A percentile compares a stretch with the other conserved stretches of the same genome.
These are phyloP conservation scores for Globisporangium polare DNA, from an alignment of 352 stramenopile species.

Conservation along the genomic window DNA sequence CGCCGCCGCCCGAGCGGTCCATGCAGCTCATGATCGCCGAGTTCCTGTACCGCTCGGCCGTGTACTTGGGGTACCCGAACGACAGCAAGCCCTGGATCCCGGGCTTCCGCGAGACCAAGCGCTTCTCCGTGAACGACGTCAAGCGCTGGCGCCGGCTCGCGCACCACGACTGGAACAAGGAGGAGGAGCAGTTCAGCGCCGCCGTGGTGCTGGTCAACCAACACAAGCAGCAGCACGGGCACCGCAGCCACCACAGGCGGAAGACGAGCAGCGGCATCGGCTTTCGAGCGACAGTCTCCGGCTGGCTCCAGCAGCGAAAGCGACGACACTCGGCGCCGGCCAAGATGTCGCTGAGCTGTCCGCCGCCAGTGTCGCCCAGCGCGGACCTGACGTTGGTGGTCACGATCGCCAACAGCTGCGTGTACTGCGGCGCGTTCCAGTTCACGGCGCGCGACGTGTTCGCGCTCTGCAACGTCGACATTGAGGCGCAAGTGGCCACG, in stretches of 20 bases:
- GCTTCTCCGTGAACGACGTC: slow-evolving; percentile 72
- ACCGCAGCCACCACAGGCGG: not conserved
- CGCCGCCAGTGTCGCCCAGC: slow-evolving; percentile 30
- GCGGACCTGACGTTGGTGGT: slow-evolving; percentile 49
- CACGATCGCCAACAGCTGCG: slow-evolving; percentile 62
- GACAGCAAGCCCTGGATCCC: slow-evolving; percentile 57
- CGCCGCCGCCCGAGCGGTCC: slow-evolving; percentile 44
- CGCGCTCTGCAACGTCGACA: slow-evolving; percentile 57
- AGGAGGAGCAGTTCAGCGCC: slow-evolving; percentile 37
- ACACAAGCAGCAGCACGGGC: not conserved
- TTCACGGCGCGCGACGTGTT: slow-evolving; percentile 50
- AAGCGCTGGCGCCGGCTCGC: slow-evolving; percentile 71
- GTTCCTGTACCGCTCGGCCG: slow-evolving; percentile 69
- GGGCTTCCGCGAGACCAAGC: slow-evolving; percentile 60
- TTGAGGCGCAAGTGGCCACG: slow-evolving; percentile 14
- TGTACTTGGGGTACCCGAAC: slow-evolving; percentile 53
- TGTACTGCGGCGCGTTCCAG: slow-evolving; percentile 51
- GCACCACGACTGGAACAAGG: slow-evolving; percentile 59
- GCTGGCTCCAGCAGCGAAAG: slow-evolving; percentile 19
- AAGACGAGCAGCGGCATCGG: slow-evolving; percentile 2
- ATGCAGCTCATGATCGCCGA: slow-evolving; percentile 76
- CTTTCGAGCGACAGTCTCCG: slow-evolving; percentile 19
- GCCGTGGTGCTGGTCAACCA: not conserved
- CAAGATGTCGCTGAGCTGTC: slow-evolving; percentile 33
- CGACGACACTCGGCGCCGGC: slow-evolving; percentile 16